A percentile compares a stretch with the other conserved stretches of the same genome.
These are phyloP conservation scores for Dipodascus geniculatus DNA, from an alignment of 805 yeast genomes.

Conservation along the genomic window DNA sequence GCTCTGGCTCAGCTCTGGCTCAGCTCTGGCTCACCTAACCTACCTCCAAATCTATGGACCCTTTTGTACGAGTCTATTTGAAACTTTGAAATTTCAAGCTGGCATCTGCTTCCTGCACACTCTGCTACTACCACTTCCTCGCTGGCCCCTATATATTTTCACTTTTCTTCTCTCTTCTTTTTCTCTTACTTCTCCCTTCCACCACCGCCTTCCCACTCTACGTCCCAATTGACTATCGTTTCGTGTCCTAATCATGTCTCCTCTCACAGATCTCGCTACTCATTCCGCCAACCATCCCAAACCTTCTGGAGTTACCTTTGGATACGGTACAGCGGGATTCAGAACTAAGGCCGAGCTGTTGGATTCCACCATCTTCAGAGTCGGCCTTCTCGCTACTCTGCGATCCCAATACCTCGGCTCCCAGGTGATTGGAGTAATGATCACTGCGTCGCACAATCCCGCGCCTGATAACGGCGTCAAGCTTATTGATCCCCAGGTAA, in stretches of 20 bases:
- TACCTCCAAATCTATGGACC: too few species aligned
- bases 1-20: too few species aligned
- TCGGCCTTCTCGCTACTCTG: slow-evolving; percentile 71
- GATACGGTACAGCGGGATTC: slow-evolving; percentile 98
- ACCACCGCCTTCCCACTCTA: too few species aligned
- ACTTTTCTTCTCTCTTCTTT: not conserved
- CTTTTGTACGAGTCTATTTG: not conserved
- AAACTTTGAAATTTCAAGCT: not conserved
- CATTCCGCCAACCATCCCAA: slow-evolving; percentile 31
- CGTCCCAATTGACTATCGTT: too few species aligned
- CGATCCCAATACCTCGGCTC: slow-evolving; percentile 65
- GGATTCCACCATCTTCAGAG: slow-evolving; percentile 74
- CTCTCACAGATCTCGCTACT: not conserved
- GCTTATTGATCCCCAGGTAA: slow-evolving; percentile 67
- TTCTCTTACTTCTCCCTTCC: not conserved
- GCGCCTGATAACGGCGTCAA: slow-evolving; percentile 88
- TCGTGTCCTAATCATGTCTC: too few species aligned
- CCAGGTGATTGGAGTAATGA: slow-evolving; percentile 83
- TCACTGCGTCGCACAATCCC: slow-evolving; percentile 92
- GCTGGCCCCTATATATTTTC: not conserved
- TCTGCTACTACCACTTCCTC: too few species aligned
- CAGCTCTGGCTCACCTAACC: too few species aligned
- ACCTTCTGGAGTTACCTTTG: slow-evolving; percentile 34
- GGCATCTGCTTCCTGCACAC: too few species aligned
- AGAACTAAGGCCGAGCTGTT: slow-evolving; percentile 58